Evolutionary conservation across 192 early-diverging fungal species (phyloP).

Genomic region (Phycomyces nitens): DNA sequence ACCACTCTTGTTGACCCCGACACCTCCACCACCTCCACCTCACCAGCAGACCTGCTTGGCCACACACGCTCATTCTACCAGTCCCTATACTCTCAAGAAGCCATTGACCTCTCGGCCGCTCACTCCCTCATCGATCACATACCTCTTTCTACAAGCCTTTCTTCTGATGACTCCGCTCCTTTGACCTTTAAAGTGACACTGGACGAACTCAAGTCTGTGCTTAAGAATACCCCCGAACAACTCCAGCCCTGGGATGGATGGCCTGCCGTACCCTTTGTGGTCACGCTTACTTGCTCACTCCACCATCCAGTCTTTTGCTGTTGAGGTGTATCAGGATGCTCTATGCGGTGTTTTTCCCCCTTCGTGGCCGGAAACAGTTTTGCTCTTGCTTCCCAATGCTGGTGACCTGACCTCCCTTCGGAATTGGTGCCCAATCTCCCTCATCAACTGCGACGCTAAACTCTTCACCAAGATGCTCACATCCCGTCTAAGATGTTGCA

Average conservation of each 20-base stretch:
- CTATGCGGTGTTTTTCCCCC: background rate
- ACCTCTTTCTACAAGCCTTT: too few species aligned
- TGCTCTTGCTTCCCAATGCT: slow-evolving; percentile 28
- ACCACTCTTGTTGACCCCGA: too few species aligned
- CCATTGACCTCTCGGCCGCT: too few species aligned
- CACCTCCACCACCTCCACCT: too few species aligned
- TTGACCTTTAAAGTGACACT: too few species aligned
- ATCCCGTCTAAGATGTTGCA: background rate
- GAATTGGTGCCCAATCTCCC: slow-evolving; percentile 18
- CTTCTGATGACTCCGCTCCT: too few species aligned
- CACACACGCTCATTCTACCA: too few species aligned
- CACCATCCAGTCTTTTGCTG: background rate
- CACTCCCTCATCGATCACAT: too few species aligned
- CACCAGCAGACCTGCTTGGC: too few species aligned
- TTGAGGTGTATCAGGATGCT: background rate
- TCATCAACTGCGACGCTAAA: slow-evolving; percentile 31
- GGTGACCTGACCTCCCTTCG: slow-evolving; percentile 14
- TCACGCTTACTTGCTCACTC: background rate
- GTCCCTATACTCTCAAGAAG: too few species aligned
- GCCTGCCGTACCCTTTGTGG: background rate
- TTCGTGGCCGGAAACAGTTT: slow-evolving; percentile 7
- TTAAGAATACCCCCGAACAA: background rate
- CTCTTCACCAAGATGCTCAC: slow-evolving; percentile 7
- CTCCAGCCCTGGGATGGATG: slow-evolving; percentile 8
- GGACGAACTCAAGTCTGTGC: too few species aligned